A percentile compares a stretch with the other conserved stretches of the same genome.
These are phyloP conservation scores for Diophrys appendiculata DNA, from an alignment of 73 alveolate species.

Conservation along the genomic window DNA sequence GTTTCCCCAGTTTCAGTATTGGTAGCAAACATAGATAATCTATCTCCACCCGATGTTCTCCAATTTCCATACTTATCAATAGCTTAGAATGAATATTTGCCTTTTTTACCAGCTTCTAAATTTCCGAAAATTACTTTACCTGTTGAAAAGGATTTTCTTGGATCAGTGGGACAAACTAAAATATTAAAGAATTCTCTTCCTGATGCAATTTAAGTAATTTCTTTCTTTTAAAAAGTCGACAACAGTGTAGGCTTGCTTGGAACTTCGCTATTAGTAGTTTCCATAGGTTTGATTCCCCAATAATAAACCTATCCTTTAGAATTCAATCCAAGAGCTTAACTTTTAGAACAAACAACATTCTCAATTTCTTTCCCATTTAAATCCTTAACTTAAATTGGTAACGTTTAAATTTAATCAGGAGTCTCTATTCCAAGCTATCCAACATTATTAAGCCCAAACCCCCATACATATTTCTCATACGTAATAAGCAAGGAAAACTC, in stretches of 20 bases:
- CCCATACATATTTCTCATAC: conserved; percentile 10
- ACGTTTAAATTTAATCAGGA: background rate
- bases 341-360: conserved; percentile 8
- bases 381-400: conserved; percentile 6
- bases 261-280: background rate
- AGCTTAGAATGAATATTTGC: conserved; percentile 4
- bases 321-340: conserved; percentile 16
- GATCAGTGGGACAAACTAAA: conserved; percentile 23
- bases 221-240: conserved; percentile 20
- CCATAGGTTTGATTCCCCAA: conserved; percentile 18
- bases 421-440: conserved; percentile 13
- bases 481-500: conserved; percentile 27
- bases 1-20: conserved; percentile 8
- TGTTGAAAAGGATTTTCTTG: conserved; percentile 16
- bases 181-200: conserved; percentile 46
- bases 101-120: conserved; percentile 21
- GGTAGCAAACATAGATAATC: conserved; percentile 14
- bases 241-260: conserved; percentile 1
- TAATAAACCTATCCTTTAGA: conserved; percentile 6
- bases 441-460: conserved; percentile 33
- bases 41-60: conserved; percentile 26
- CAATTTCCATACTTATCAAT: conserved; percentile 18
- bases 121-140: conserved; percentile 22
- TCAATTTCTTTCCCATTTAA: conserved; percentile 3
- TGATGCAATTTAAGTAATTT: conserved; percentile 12